phyloP scores from a whole-genome alignment of 2,329 filamentous ascomycete species.

The Aspergillus sp. region DNA sequence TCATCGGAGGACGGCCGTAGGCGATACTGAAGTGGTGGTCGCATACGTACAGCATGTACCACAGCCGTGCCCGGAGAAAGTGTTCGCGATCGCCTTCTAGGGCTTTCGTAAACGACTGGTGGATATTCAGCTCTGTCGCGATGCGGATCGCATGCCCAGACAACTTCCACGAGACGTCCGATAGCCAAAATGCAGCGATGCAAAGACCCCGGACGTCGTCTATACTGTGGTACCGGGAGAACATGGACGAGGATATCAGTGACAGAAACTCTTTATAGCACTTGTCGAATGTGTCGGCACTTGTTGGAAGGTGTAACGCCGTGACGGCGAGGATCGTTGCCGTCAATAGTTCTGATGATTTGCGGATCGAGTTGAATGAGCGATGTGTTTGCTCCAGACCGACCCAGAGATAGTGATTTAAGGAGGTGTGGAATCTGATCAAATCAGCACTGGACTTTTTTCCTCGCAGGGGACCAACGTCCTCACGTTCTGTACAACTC shows the following conservation, averaged over 20 bases:
- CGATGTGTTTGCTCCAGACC: background rate
- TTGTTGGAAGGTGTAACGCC: background rate
- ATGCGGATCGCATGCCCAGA: constrained; percentile 21
- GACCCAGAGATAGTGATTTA: background rate
- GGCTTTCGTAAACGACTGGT: constrained; percentile 24
- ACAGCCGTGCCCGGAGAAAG: constrained; percentile 27
- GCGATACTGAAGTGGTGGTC: constrained; percentile 40
- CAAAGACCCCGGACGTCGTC: constrained; percentile 50
- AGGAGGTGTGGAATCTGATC: background rate
- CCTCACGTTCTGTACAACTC: background rate
- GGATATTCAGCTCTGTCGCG: constrained; percentile 24
- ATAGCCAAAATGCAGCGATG: constrained; percentile 51
- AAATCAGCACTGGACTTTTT: background rate
- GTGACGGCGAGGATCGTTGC: background rate
- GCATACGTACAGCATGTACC: constrained; percentile 39
- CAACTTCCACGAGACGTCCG: constrained; percentile 39
- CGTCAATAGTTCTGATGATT: background rate
- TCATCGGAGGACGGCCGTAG: constrained; percentile 36
- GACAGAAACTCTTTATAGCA: background rate
- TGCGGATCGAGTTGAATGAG: background rate
- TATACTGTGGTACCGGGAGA: background rate
- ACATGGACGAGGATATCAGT: background rate
- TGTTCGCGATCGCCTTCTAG: constrained; percentile 21
- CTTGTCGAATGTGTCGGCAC: background rate
- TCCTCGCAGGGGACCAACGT: background rate